Conservation (phyloP, 768 basidiomycete species). For the Collybia mongolica region DNA sequence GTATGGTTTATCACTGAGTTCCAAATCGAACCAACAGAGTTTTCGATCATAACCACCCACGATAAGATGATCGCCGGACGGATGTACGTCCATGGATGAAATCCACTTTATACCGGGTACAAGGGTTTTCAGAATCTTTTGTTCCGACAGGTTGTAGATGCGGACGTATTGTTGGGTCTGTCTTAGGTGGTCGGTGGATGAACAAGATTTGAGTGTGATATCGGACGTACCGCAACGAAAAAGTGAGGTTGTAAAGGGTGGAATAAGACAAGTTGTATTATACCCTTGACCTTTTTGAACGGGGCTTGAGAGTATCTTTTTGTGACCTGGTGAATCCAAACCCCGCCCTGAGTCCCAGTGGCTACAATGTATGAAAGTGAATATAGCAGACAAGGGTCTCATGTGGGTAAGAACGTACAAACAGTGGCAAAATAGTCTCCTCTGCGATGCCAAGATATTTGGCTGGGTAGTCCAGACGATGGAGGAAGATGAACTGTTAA, state of each 20-base stretch:
- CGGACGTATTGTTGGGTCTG: conserved; percentile 97
- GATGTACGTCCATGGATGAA: conserved; percentile 95
- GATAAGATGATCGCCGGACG: conserved; percentile 93
- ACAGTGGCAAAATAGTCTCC: conserved; percentile 97
- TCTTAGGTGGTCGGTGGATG: conserved; percentile 6
- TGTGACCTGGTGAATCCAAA: conserved; percentile 95
- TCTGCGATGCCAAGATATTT: conserved; percentile 88
- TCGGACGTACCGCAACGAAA: conserved; percentile 85
- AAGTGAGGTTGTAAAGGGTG: conserved; percentile 94
- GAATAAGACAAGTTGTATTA: conserved; percentile 89
- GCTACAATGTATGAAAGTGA: conserved; percentile 35
- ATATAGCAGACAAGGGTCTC: conserved; percentile 2
- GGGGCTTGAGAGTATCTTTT: conserved; percentile 96
- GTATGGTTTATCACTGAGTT: conserved; percentile 95
- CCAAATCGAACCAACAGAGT: conserved; percentile 98
- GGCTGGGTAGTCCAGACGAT: conserved; percentile 69
- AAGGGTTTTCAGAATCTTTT: conserved; percentile 91
- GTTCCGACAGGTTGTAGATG: conserved; percentile 91
- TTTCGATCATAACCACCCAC: conserved; percentile 98
- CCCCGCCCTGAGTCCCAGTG: conserved; percentile 71
- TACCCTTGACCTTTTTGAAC: conserved; percentile 92
- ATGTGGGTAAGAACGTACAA: conserved; percentile 54
- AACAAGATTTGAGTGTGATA: background rate
- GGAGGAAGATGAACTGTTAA: conserved; percentile 62
- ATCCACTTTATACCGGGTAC: conserved; percentile 97